Conservation (phyloP, 1,139 yeast species). For the Suhomyces terraborum region DNA sequence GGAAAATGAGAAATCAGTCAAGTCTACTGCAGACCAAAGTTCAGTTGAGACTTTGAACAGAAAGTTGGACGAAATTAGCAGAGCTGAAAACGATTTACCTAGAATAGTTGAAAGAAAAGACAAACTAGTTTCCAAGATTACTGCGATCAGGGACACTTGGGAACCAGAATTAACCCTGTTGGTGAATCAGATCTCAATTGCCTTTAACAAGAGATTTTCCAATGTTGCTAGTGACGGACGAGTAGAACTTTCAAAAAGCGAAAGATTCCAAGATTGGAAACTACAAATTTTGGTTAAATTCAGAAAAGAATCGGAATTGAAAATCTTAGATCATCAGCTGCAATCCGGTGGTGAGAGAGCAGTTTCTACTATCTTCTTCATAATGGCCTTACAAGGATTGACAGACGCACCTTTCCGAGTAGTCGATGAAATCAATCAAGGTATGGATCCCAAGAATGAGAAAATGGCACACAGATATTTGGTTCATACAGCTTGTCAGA, state of each 20-base stretch:
- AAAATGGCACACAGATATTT: constrained; percentile 82
- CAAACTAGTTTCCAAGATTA: constrained; percentile 39
- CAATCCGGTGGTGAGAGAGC: constrained; percentile 99
- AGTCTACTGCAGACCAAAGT: constrained; percentile 42
- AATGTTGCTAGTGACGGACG: constrained; percentile 86
- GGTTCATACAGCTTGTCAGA: constrained; percentile 80
- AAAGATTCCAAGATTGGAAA: constrained; percentile 73
- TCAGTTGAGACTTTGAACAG: constrained; percentile 36
- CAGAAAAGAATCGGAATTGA: constrained; percentile 70
- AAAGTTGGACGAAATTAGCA: constrained; percentile 35
- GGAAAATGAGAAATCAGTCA: constrained; percentile 42
- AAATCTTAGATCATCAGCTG: constrained; percentile 75
- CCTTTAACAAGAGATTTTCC: constrained; percentile 66
- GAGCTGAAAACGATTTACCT: constrained; percentile 38
- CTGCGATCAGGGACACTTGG: constrained; percentile 48
- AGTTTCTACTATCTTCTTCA: constrained; percentile 86
- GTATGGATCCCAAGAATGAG: constrained; percentile 96
- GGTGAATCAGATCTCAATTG: constrained; percentile 55
- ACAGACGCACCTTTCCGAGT: constrained; percentile 91
- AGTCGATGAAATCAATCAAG: constrained; percentile 98
- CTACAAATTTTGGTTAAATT: constrained; percentile 84
- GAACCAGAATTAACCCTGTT: constrained; percentile 57
- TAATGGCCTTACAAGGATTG: constrained; percentile 90
- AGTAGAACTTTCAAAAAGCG: constrained; percentile 59
- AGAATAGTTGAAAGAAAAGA: constrained; percentile 27